A percentile compares a stretch with the other conserved stretches of the same genome.
Conservation (phyloP, 257 asterid species). For the Solanum pimpinellifolium region DNA sequence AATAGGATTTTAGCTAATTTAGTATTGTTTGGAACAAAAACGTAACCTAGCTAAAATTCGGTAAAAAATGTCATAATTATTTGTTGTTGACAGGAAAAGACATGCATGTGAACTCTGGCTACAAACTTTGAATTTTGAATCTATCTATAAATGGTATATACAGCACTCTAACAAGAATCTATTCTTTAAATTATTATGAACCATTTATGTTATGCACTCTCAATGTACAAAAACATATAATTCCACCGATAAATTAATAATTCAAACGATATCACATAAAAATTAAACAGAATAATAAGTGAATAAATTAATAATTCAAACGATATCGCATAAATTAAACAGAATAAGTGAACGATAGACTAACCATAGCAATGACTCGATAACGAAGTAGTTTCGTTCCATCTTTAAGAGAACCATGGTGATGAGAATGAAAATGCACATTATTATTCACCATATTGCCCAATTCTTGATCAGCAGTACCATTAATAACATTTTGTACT, state of each 20-base stretch:
- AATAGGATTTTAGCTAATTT: neutral
- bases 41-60: neutral
- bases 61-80: neutral
- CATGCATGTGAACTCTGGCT: neutral
- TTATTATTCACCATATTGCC: constrained; percentile 9
- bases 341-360: neutral
- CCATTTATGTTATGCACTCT: neutral
- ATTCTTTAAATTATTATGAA: neutral
- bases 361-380: constrained; percentile 52
- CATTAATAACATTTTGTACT: neutral
- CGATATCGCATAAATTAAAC: neutral
- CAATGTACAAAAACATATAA: neutral
- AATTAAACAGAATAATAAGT: neutral
- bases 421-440: constrained; percentile 18
- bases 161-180: neutral
- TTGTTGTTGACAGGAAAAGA: neutral
- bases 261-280: neutral
- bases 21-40: neutral
- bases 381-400: constrained; percentile 36
- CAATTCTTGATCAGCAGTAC: constrained; percentile 16
- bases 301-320: neutral
- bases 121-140: neutral
- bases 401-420: constrained; percentile 20
- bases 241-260: neutral
- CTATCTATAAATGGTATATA: neutral